A percentile compares a stretch with the other conserved stretches of the same genome.
These are phyloP conservation scores for Alternaria ventricosa DNA, from an alignment of 2,329 filamentous ascomycete species.

Conservation along the genomic window DNA sequence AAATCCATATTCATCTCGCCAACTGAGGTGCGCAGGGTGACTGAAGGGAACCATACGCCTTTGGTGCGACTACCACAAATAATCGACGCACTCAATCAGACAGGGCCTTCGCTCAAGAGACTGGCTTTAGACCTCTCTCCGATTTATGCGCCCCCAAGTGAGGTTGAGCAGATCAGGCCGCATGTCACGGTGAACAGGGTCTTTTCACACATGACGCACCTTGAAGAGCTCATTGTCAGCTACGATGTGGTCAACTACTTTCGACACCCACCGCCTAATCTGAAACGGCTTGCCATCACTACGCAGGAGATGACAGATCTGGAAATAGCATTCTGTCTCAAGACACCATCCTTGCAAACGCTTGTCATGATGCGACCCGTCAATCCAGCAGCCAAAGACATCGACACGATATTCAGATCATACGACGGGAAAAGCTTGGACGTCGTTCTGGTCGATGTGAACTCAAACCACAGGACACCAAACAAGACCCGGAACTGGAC, in stretches of 20 bases:
- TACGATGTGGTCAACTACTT: constrained; percentile 33
- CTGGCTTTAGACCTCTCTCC: constrained; percentile 33
- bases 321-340: constrained; percentile 27
- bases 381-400: constrained; percentile 17
- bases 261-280: constrained; percentile 27
- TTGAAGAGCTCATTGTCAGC: constrained; percentile 38
- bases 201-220: constrained; percentile 29
- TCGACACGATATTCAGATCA: constrained; percentile 24
- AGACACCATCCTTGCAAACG: constrained; percentile 21
- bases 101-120: constrained; percentile 28
- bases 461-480: constrained; percentile 32
- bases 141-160: constrained; percentile 17
- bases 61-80: constrained; percentile 32
- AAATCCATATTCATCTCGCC: constrained; percentile 34
- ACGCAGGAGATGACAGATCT: constrained; percentile 17
- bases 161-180: constrained; percentile 15
- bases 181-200: constrained; percentile 19
- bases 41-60: constrained; percentile 6
- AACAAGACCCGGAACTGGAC: constrained; percentile 25
- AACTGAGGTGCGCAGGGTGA: background rate
- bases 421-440: constrained; percentile 31
- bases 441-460: constrained; percentile 35
- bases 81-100: constrained; percentile 20
- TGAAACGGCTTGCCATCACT: constrained; percentile 37
- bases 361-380: constrained; percentile 26